Conservation (phyloP, 768 basidiomycete genomes). For the Lentinus tigrinus region DNA sequence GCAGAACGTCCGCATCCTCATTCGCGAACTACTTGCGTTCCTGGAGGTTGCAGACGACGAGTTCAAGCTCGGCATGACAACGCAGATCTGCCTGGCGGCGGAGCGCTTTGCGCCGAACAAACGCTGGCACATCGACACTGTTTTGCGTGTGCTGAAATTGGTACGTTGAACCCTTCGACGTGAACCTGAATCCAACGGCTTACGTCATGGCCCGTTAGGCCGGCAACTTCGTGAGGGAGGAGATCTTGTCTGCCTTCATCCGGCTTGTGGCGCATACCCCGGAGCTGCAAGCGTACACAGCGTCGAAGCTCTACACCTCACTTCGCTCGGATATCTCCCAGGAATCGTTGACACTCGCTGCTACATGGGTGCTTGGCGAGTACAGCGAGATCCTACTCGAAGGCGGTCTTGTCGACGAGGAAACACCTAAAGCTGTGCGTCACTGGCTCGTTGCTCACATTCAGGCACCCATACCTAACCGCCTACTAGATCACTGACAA, state of each 20-base stretch:
- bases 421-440: constrained; percentile 66
- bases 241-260: constrained; percentile 92
- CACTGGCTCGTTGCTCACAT: neutral
- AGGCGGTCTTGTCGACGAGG: constrained; percentile 77
- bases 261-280: constrained; percentile 96
- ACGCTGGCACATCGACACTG: constrained; percentile 99
- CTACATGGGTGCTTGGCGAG: constrained; percentile 96
- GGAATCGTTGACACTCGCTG: constrained; percentile 89
- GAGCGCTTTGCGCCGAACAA: constrained; percentile 97
- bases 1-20: constrained; percentile 86
- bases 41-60: constrained; percentile 98
- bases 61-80: constrained; percentile 97
- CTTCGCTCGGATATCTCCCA: constrained; percentile 92
- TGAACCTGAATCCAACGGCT: neutral
- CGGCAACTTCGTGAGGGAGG: constrained; percentile 96
- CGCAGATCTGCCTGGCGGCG: constrained; percentile 93
- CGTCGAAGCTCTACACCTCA: constrained; percentile 86
- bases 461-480: neutral
- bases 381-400: constrained; percentile 90
- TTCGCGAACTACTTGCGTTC: constrained; percentile 91
- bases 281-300: constrained; percentile 93
- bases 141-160: constrained; percentile 86
- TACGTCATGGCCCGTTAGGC: constrained; percentile 53
- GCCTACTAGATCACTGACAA: constrained; percentile 65
- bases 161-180: constrained; percentile 44